phyloP scores from a whole-genome alignment of 192 early-diverging fungal genomes.

The Diversispora eburnea region DNA sequence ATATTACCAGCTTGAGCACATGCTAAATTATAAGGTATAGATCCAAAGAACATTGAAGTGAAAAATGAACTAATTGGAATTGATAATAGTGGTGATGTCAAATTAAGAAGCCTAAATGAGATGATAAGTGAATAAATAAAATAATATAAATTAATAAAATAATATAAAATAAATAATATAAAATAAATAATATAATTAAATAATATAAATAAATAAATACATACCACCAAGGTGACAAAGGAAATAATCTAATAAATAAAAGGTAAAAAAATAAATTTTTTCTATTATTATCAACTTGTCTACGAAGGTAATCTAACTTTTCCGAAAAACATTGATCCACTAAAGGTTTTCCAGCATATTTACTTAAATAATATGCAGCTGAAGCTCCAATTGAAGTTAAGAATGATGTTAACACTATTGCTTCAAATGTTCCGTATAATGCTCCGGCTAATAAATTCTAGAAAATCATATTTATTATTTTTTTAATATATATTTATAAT shows the following conservation, averaged over 20 bases:
- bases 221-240: conserved; percentile 55
- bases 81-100: conserved; percentile 46
- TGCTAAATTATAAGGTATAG: conserved; percentile 53
- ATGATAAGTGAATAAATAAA: neutral
- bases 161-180: too few species aligned
- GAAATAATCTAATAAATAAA: conserved; percentile 50
- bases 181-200: neutral
- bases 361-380: conserved; percentile 39
- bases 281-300: conserved; percentile 34
- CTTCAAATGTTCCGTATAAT: conserved; percentile 39
- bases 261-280: conserved; percentile 49
- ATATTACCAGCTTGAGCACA: conserved; percentile 52
- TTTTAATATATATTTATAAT: too few species aligned
- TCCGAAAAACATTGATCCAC: conserved; percentile 37
- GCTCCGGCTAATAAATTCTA: conserved; percentile 44
- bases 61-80: conserved; percentile 50
- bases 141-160: too few species aligned
- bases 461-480: too few species aligned
- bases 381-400: conserved; percentile 39
- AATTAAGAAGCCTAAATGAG: conserved; percentile 45
- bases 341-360: conserved; percentile 39
- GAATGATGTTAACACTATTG: conserved; percentile 36
- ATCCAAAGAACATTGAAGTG: conserved; percentile 49
- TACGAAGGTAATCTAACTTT: conserved; percentile 34
- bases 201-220: neutral